A percentile compares a stretch with the other conserved stretches of the same genome.
phyloP scores from a whole-genome alignment of 129 eudicot species.

The Helianthus tuberosus region DNA sequence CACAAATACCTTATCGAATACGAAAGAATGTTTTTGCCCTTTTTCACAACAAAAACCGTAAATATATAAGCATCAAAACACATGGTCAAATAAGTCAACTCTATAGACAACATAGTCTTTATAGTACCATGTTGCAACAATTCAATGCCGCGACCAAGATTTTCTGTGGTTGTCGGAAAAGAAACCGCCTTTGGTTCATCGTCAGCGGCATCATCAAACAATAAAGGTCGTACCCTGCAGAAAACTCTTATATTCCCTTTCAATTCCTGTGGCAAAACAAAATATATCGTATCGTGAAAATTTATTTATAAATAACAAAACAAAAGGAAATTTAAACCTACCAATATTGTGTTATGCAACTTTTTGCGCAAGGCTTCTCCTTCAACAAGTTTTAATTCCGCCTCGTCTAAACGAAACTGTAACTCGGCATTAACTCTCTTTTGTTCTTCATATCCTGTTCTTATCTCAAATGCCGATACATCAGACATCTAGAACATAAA shows the following conservation, averaged over 20 bases:
- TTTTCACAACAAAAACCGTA: slow-evolving; percentile 3
- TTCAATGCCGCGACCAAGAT: slow-evolving; percentile 81
- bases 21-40: slow-evolving; percentile 89
- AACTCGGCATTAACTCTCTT: slow-evolving; percentile 53
- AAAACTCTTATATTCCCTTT: slow-evolving; percentile 98
- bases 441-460: slow-evolving; percentile 77
- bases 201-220: slow-evolving; percentile 65
- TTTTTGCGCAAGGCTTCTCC: slow-evolving; percentile 89
- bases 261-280: slow-evolving; percentile 65
- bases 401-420: slow-evolving; percentile 71
- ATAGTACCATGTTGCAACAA: slow-evolving; percentile 70
- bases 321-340: slow-evolving; percentile 16
- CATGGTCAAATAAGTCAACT: slow-evolving; percentile 9
- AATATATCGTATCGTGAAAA: slow-evolving; percentile 11
- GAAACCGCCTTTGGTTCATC: slow-evolving; percentile 60
- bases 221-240: slow-evolving; percentile 89
- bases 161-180: slow-evolving; percentile 76
- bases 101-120: slow-evolving; percentile 13
- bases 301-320: neutral
- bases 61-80: slow-evolving; percentile 3
- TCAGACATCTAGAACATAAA: slow-evolving; percentile 62
- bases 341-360: slow-evolving; percentile 93
- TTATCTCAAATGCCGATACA: slow-evolving; percentile 67
- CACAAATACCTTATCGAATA: slow-evolving; percentile 85
- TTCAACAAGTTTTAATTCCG: slow-evolving; percentile 78